Evolutionary conservation across 768 basidiomycete genomes (phyloP).

Genomic region (Daedaleopsis nitida): DNA sequence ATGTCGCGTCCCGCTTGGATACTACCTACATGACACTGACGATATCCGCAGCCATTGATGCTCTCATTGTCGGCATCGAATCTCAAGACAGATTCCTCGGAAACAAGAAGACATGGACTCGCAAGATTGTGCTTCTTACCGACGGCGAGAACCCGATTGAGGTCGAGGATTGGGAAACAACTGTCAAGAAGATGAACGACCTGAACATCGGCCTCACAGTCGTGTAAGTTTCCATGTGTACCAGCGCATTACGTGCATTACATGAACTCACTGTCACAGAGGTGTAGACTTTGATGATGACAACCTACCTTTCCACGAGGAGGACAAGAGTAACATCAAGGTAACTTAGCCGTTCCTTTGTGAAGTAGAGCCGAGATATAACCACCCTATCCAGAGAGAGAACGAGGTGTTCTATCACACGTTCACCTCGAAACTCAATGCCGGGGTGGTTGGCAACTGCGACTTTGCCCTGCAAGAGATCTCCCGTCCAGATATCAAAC

Average conservation of each 20-base stretch:
- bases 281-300: conserved; percentile 89
- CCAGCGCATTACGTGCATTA: conserved; percentile 1
- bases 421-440: conserved; percentile 42
- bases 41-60: conserved; percentile 68
- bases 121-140: conserved; percentile 82
- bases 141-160: conserved; percentile 81
- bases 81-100: conserved; percentile 69
- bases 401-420: conserved; percentile 77
- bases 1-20: conserved; percentile 28
- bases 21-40: too few species aligned
- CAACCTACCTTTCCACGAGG: conserved; percentile 59
- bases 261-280: conserved; percentile 40
- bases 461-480: conserved; percentile 66
- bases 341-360: conserved; percentile 38
- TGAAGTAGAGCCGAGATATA: not conserved
- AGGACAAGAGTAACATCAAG: conserved; percentile 73
- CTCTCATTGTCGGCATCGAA: conserved; percentile 83
- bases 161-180: conserved; percentile 74
- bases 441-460: conserved; percentile 65
- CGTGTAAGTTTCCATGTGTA: conserved; percentile 52
- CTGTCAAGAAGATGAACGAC: conserved; percentile 62
- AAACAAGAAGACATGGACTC: conserved; percentile 81
- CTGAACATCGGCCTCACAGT: conserved; percentile 63
- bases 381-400: conserved; percentile 46
- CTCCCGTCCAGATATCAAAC: conserved; percentile 61